phyloP scores from a whole-genome alignment of 73 alveolate genomes.

The Paramecium primaurelia region DNA sequence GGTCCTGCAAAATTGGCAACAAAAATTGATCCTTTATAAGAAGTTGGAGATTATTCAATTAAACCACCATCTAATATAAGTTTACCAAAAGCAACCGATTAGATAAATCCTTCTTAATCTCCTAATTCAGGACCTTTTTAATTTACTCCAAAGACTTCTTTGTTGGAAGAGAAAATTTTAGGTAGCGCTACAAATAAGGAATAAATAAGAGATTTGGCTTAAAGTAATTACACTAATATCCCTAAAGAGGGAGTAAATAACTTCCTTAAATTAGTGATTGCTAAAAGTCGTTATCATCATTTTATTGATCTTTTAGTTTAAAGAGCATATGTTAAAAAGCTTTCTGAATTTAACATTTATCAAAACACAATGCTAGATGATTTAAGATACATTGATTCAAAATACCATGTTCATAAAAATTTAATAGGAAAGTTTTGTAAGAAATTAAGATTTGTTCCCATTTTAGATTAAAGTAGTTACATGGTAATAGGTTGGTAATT shows the following conservation, averaged over 20 bases:
- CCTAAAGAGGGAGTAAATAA: background rate
- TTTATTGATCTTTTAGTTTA: background rate
- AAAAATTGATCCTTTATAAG: background rate
- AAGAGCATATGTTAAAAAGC: slow-evolving; percentile 5
- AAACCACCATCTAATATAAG: background rate
- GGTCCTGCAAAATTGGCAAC: background rate
- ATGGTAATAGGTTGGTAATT: slow-evolving; percentile 9
- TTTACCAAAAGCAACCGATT: background rate
- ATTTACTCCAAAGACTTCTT: background rate
- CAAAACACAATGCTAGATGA: background rate
- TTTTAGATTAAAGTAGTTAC: slow-evolving; percentile 4
- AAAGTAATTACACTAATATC: background rate
- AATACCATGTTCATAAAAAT: background rate
- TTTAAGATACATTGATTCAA: background rate
- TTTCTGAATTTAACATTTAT: background rate
- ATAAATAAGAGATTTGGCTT: background rate
- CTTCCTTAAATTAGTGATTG: background rate
- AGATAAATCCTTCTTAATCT: background rate
- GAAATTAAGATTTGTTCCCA: background rate
- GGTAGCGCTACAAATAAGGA: background rate
- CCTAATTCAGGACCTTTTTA: background rate
- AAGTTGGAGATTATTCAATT: background rate
- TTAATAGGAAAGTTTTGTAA: background rate
- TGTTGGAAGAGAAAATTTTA: background rate
- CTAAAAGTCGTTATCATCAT: background rate